Percentiles rank a stretch among this genome's conserved stretches.
These are phyloP conservation scores for Trametes punicea DNA, from an alignment of 768 basidiomycete species.

Conservation along the genomic window DNA sequence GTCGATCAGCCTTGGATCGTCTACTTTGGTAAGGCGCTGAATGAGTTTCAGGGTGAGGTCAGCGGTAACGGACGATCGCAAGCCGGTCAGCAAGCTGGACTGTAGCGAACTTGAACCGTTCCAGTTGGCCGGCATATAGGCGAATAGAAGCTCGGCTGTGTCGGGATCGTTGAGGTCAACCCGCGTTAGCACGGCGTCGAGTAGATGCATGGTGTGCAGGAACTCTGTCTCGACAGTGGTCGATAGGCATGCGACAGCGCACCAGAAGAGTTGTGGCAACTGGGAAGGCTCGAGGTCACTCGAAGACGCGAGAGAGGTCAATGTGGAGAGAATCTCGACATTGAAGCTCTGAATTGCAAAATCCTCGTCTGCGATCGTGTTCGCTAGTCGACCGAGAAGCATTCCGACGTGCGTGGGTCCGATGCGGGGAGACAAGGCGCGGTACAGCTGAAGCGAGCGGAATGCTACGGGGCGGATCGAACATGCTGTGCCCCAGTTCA, in stretches of 20 bases:
- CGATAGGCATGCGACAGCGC: slow-evolving; percentile 71
- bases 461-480: slow-evolving; percentile 83
- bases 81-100: slow-evolving; percentile 65
- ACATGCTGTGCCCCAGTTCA: slow-evolving; percentile 84
- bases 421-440: slow-evolving; percentile 70
- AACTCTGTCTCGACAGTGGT: slow-evolving; percentile 86
- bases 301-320: slow-evolving; percentile 57
- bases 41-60: slow-evolving; percentile 66
- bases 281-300: slow-evolving; percentile 57
- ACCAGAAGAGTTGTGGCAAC: slow-evolving; percentile 87
- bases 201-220: slow-evolving; percentile 56
- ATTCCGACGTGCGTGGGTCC: slow-evolving; percentile 71
- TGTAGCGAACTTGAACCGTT: slow-evolving; percentile 61
- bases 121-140: slow-evolving; percentile 73
- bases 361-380: slow-evolving; percentile 75
- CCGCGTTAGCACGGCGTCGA: slow-evolving; percentile 62
- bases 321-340: slow-evolving; percentile 74
- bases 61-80: slow-evolving; percentile 75
- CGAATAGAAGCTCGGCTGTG: slow-evolving; percentile 66
- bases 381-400: slow-evolving; percentile 78
- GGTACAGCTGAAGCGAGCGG: slow-evolving; percentile 87
- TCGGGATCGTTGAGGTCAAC: slow-evolving; percentile 68
- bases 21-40: slow-evolving; percentile 54
- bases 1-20: slow-evolving; percentile 68
- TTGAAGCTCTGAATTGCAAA: slow-evolving; percentile 79